Base-by-base conservation (phyloP, 768 basidiomycete genomes). In the Calocybe gangraenosa region DNA sequence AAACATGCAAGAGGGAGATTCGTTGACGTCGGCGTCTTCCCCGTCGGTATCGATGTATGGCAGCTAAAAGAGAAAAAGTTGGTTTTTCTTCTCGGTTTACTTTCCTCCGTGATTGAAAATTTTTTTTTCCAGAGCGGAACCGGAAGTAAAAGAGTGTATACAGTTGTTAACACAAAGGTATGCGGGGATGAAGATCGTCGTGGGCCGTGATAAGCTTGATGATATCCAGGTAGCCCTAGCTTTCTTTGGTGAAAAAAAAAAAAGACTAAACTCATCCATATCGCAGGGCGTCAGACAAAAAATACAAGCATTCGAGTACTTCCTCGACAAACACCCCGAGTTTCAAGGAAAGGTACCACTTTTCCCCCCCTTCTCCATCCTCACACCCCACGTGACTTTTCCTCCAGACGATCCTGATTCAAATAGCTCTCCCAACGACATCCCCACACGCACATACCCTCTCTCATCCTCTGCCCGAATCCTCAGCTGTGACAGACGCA, bases 191-290 rank as follows among this genome's bases (percentile, higher is more conserved):
- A 89, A 88, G 66, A 73, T 92, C 56, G 77, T 93, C 39, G 91
- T 94, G 0, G 92, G 90, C 0, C 69, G 91, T 2, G 91, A 93
- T 62, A 93, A 94, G 64, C 74, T 94, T 21, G 91, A 94, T 58
- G 87, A 87, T 57, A 75, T 92, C 45, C 87, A 89, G 67, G 78
- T 75, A 23, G 17, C 62, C n/a, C 47, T n/a, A 1, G 30, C 18
- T 7, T 15, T 40, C 20, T 19, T 3, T 15, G 19, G 40, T 17
- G 7, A 33, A n/a, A 17, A 41, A 28, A 28, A 2, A 21, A 28
- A 7, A 5, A 22, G 3, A 30, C 21, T 15, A 32, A 4, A 40
- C 15, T n/a, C 22, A 36, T n/a, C 25, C 30, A 31, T 31, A 31
- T 31, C 37, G 3, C 47, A 78, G 70, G 89, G 90, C 37, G 87